Percentiles rank a stretch among this genome's conserved stretches.
phyloP scores from a whole-genome alignment of 371 early-diverging fungal genomes.

The Mortierella sp. region DNA sequence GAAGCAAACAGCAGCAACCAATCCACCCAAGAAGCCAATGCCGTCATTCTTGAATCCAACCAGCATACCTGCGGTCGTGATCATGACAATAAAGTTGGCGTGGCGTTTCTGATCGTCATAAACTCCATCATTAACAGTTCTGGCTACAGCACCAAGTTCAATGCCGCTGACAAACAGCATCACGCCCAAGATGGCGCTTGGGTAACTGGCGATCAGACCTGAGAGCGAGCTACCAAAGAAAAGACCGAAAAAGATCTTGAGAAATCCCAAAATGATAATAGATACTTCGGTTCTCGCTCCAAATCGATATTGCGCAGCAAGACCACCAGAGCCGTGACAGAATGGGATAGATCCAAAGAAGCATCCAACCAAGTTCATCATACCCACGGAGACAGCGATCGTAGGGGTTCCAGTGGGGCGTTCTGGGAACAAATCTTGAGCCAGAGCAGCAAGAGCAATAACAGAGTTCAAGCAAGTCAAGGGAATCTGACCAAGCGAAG shows the following conservation, averaged over 20 bases:
- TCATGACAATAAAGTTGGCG: constrained; percentile 77
- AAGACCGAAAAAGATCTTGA: constrained; percentile 82
- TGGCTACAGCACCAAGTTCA: constrained; percentile 81
- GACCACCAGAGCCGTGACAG: constrained; percentile 90
- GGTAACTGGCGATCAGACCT: constrained; percentile 77
- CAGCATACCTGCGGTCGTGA: constrained; percentile 77
- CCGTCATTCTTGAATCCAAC: constrained; percentile 87
- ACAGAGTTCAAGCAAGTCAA: constrained; percentile 88
- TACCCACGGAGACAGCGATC: constrained; percentile 81
- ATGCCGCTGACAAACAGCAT: constrained; percentile 89
- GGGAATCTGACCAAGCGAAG: constrained; percentile 91
- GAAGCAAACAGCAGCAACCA: constrained; percentile 47
- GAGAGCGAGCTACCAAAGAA: constrained; percentile 86
- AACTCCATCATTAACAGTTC: constrained; percentile 67
- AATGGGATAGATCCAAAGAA: constrained; percentile 92
- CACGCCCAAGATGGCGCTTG: constrained; percentile 84
- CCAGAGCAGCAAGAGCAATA: constrained; percentile 82
- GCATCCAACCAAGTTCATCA: constrained; percentile 88
- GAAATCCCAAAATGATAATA: constrained; percentile 79
- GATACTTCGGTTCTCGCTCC: constrained; percentile 90
- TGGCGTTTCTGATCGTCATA: constrained; percentile 60
- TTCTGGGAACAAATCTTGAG: constrained; percentile 87
- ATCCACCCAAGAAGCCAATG: constrained; percentile 82
- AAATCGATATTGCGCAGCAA: constrained; percentile 95
- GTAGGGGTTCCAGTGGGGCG: constrained; percentile 64